Evolutionary conservation across 441 rosid genomes (phyloP), one percentile per base, ranked within the genome.

Genomic region (Pelargonium fulgidum): DNA sequence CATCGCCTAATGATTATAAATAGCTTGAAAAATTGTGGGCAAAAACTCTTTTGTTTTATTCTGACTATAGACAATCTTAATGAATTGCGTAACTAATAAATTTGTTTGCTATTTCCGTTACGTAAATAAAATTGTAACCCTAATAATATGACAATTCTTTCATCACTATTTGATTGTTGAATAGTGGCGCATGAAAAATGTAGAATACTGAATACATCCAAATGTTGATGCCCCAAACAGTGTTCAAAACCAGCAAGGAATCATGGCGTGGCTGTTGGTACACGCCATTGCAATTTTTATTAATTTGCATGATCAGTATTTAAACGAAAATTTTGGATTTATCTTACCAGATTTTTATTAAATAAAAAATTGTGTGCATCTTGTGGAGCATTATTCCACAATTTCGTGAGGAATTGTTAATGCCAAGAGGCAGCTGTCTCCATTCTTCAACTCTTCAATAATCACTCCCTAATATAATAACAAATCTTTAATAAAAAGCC

Each of bases 381-480:
- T 70, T 14, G 20, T 48, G 70, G 39, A 68, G 68, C 79, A 77
- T 11, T 33, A 17, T 36, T 69, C 76, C 78, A 64, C 19, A 7
- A 61, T 67, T 77, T 74, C 73, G 65, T 73, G 84, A 29, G 66
- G 39, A 62, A 45, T 69, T 64, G 54, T 67, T 42, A 50, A n/a
- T 48, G 16, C 66, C 68, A 61, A 72, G 73, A 68, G 70, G 76
- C 65, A 68, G 6, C 24, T 22, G 24, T 22, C 24, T 22, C 24
- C 24, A 22, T 22, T 22, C 24, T 22, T 22, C 24, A 22, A 22
- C 24, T 22, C 24, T 22, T 22, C 24, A 22, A 22, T 22, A 22
- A 22, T 22, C 24, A 22, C 24, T 22, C 24, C 24, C 24, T 22
- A 22, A 22, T 22, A 22, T 22, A 22, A 22, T 22, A 22, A 22